Evolutionary conservation across 83 land plant species (phyloP), one percentile per base, ranked within the genome.

Genomic region (Isoetes engelmannii): DNA sequence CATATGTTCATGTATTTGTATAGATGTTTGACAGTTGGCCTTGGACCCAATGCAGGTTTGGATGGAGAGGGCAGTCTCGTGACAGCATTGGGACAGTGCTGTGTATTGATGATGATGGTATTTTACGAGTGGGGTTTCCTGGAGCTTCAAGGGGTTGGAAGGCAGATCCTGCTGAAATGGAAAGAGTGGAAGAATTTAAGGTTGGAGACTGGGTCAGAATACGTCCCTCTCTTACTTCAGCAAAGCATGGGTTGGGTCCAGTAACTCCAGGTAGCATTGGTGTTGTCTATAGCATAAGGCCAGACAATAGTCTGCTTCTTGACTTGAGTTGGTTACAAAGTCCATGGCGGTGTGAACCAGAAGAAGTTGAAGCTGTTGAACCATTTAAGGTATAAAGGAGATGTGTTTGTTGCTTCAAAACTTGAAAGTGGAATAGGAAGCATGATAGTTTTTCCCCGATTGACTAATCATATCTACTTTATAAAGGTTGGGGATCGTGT

Each of bases 131-230:
- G 71, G 97, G 97, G 2, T 92, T 89, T 74, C 93, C 97, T 62
- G 94, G 97, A 67, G 97, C 97, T 45, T 92, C 97, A 8, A 76
- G 97, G 47, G 97, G 97, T 37, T 92, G 97, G 97, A 88, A 89
- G 69, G 97, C 97, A 71, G 97, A 92, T 82, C 97, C 97, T 68
- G 88, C 97, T 49, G 97, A 92, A 69, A 86, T 92, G 94, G 97
- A 92, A 80, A 85, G 97, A 54, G 94, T 92, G 47, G 97, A 92
- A 77, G 97, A 92, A 61, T 92, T 81, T 63, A 90, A 92, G 67
- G 90, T 92, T 76, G 97, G 97, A 21, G 94, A 92, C 60, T 92
- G 97, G 97, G 97, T 89, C 61, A 75, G 90, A 45, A 80, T 92
- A 41, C 86, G 93, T 12, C 97, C 93, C 5, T 77, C 88, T 9